Base-by-base conservation (phyloP, 1,284 basidiomycete species). In the Anthracocystis walkeri region DNA sequence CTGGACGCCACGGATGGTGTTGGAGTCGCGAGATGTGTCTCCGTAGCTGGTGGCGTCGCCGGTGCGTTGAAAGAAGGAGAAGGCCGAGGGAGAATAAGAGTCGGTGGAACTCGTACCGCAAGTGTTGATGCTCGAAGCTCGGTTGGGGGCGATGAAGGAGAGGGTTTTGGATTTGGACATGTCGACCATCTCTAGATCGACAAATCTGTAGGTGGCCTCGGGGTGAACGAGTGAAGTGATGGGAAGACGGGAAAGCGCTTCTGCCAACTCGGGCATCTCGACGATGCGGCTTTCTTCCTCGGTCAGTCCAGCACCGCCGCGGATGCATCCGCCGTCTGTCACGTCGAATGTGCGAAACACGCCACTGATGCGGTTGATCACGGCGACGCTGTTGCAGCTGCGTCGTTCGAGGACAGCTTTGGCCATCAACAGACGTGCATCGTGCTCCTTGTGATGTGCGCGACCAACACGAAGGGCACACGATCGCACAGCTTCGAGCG, bases 381-480 rank as follows among this genome's bases (percentile, higher is more conserved):
- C 2, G 89, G 91, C 12, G 86, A 93, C 45, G 90, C 91, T 29
- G 86, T 90, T 51, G 86, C 87, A 54, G 88, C 89, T 38, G 89
- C 90, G 75, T 87, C 89, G 1, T 79, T 90, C 31, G 88, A 88
- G 12, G 81, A 84, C 50, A 82, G 84, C 45, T 85, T 86, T 4
- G 75, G 86, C 18, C 89, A 90, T 10, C 81, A 92, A 18, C 91
- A 90, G 7, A 87, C 91, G 4, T 85, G 93, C 50, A 85, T 89
- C 49, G 91, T 94, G 55, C 90, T 92, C 72, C 90, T 92, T 29
- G 88, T 93, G 48, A 89, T 92, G 55, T 91, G 93, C 33, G 92
- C 93, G 93, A 87, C 90, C 77, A 89, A 90, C 77, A 86, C 88
- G 27, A 87, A 89, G 18, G 87, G 94, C 69, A 25, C 67, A 70